Evolutionary conservation across 1,284 basidiomycete species (phyloP).

Genomic region (Ceratobasidium sp.): DNA sequence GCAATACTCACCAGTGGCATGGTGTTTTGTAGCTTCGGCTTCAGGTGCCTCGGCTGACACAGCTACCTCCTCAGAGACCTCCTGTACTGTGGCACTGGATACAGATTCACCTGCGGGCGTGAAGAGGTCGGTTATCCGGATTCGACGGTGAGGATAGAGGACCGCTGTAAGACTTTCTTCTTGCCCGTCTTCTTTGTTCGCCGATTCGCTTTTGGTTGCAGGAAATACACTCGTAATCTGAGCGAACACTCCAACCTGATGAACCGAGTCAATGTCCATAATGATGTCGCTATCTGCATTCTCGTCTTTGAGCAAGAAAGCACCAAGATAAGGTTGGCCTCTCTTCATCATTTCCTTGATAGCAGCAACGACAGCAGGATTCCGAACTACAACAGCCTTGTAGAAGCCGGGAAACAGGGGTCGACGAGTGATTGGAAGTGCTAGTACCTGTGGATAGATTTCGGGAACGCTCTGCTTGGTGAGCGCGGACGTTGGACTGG

Average conservation of each 20-base stretch:
- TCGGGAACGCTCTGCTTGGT: constrained; percentile 86
- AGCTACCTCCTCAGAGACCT: constrained; percentile 51
- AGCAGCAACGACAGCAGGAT: constrained; percentile 90
- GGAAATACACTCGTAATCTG: constrained; percentile 97
- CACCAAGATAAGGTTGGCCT: constrained; percentile 97
- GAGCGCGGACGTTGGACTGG: constrained; percentile 59
- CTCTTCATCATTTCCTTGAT: constrained; percentile 97
- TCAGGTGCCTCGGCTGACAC: constrained; percentile 51
- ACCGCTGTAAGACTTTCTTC: constrained; percentile 94
- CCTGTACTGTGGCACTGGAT: constrained; percentile 56
- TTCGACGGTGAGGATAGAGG: constrained; percentile 92
- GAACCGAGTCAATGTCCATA: constrained; percentile 85
- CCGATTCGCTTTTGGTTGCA: constrained; percentile 55
- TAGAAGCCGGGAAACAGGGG: constrained; percentile 98
- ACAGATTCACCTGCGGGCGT: constrained; percentile 44
- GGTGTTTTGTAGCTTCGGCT: constrained; percentile 46
- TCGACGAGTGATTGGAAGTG: constrained; percentile 93
- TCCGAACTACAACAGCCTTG: constrained; percentile 92
- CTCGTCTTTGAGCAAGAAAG: constrained; percentile 96
- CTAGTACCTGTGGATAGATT: constrained; percentile 92
- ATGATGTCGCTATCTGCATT: constrained; percentile 94
- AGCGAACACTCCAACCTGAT: constrained; percentile 95
- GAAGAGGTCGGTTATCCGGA: constrained; percentile 85
- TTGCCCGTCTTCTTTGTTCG: constrained; percentile 61
- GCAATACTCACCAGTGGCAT: constrained; percentile 1